A percentile compares a stretch with the other conserved stretches of the same genome.
phyloP scores from a whole-genome alignment of 228 moss, liverwort and hornwort species.

The Sphagnum fallax region DNA sequence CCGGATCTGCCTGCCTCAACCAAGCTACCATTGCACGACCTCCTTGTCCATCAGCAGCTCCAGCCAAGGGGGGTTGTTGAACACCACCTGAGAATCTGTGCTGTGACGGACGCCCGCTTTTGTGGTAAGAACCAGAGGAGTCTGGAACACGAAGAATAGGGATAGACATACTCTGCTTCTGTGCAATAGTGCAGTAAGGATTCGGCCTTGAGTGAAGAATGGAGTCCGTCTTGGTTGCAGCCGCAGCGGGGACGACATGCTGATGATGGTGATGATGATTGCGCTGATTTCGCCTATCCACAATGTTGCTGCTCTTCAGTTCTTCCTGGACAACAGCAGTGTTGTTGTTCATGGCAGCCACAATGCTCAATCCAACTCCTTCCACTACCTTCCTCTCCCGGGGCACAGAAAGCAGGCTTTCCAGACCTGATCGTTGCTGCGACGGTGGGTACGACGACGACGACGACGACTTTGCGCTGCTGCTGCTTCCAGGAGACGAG shows the following conservation, averaged over 20 bases:
- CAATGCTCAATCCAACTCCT: constrained; percentile 80
- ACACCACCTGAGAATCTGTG: neutral
- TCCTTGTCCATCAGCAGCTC: neutral
- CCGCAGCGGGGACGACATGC: constrained; percentile 19
- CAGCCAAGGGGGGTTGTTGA: neutral
- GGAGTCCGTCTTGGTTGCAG: constrained; percentile 1
- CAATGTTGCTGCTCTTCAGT: constrained; percentile 13
- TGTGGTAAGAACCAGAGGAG: neutral
- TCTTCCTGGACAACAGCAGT: constrained; percentile 19
- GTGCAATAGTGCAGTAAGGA: constrained; percentile 2
- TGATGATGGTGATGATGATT: neutral
- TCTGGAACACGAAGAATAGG: constrained; percentile 25
- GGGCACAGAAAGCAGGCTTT: constrained; percentile 47
- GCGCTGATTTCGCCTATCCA: constrained; percentile 3
- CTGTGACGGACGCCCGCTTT: neutral
- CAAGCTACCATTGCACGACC: constrained; percentile 6
- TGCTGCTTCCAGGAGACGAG: constrained; percentile 13
- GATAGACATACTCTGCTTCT: constrained; percentile 67
- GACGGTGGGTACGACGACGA: constrained; percentile 17
- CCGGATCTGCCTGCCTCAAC: constrained; percentile 36
- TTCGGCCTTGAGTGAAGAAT: neutral
- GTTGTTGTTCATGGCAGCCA: constrained; percentile 25
- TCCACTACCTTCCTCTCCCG: constrained; percentile 29
- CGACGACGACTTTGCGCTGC: constrained; percentile 17
- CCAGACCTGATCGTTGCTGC: constrained; percentile 69